A percentile compares a stretch with the other conserved stretches of the same genome.
Conservation (phyloP, 2,329 filamentous ascomycete genomes). For the Hysterium pulicare region DNA sequence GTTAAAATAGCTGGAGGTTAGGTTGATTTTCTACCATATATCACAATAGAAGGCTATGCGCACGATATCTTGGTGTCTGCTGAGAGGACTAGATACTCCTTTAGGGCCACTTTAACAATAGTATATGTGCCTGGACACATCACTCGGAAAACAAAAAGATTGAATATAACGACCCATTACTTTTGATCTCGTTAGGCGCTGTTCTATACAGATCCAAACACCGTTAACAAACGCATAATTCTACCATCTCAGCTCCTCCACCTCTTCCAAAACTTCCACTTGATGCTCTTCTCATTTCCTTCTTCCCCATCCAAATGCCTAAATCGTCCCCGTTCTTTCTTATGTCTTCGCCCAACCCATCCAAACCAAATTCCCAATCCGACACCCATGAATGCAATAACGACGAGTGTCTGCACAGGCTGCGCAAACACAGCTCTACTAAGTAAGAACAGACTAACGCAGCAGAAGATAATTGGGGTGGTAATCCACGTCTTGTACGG, state of each 20-base stretch:
- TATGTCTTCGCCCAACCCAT: constrained; percentile 61
- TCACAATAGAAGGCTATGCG: no score
- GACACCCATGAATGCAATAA: constrained; percentile 77
- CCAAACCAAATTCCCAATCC: constrained; percentile 89
- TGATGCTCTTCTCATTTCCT: constrained; percentile 17
- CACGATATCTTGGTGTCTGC: no score
- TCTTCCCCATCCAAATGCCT: constrained; percentile 14
- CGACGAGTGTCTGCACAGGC: constrained; percentile 83
- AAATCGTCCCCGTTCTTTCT: constrained; percentile 25
- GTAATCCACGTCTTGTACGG: constrained; percentile 96
- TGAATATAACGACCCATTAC: no score
- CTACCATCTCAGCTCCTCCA: constrained; percentile 28
- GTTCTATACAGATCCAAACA: no score
- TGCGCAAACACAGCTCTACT: constrained; percentile 86
- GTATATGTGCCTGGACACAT: no score
- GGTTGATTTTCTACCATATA: no score
- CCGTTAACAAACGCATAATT: no score
- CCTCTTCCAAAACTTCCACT: constrained; percentile 44
- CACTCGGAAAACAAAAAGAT: no score
- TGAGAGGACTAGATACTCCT: no score
- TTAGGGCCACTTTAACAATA: no score
- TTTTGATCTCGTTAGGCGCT: no score
- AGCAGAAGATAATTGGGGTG: constrained; percentile 97
- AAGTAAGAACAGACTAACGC: constrained; percentile 88
- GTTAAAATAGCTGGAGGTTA: no score